Conservation (phyloP, 306 rosid species). For the Medicago lupulina region DNA sequence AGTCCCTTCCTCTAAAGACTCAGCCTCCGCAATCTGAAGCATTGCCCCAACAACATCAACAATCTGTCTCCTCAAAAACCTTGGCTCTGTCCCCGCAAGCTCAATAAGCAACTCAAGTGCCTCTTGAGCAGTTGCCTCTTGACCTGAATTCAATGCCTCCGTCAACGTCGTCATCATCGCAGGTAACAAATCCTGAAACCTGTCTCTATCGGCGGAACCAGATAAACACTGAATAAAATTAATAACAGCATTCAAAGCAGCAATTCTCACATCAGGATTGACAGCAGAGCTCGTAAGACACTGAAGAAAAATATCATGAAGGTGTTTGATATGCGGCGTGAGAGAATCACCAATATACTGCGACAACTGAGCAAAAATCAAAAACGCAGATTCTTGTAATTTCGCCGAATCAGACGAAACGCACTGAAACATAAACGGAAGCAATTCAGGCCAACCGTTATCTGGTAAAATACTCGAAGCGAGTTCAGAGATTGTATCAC, state of each 20-base stretch:
- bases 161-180: constrained; percentile 92
- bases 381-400: constrained; percentile 84
- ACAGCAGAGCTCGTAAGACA: constrained; percentile 57
- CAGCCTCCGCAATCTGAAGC: constrained; percentile 94
- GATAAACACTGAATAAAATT: constrained; percentile 90
- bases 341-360: constrained; percentile 89
- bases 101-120: constrained; percentile 90
- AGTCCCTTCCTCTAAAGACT: constrained; percentile 85
- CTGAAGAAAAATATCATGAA: constrained; percentile 82
- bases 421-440: constrained; percentile 92
- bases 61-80: constrained; percentile 85
- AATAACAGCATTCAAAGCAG: constrained; percentile 89
- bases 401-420: constrained; percentile 82
- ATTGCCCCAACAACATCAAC: constrained; percentile 89
- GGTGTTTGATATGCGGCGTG: constrained; percentile 76
- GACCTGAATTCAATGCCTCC: constrained; percentile 82
- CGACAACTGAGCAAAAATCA: constrained; percentile 89
- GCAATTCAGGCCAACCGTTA: constrained; percentile 84
- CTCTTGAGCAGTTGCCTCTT: constrained; percentile 94
- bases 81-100: constrained; percentile 87
- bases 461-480: constrained; percentile 90
- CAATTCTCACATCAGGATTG: constrained; percentile 75
- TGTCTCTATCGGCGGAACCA: constrained; percentile 73
- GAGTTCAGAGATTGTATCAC: constrained; percentile 95
- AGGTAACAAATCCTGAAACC: constrained; percentile 92